Evolutionary conservation across 148 eudicot genomes (phyloP), one percentile per base, ranked within the genome.

Genomic region (Drosera capensis): DNA sequence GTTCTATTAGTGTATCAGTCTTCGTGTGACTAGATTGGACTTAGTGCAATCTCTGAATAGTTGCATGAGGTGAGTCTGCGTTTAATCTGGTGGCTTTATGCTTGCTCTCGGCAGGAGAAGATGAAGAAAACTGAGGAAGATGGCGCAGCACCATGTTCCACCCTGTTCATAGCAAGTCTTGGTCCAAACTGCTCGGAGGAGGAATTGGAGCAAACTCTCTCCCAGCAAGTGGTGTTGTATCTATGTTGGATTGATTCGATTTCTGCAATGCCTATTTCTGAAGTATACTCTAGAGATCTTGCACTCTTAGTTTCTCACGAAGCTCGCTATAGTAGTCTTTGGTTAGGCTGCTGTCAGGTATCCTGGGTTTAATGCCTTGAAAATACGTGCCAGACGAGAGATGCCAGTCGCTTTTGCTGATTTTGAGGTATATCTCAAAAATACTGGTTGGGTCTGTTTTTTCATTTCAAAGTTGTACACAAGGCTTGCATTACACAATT

Each of bases 341-440:
- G 18, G n/a, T 49, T 54, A 40, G 25, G 21, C 57, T 51, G 55
- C 44, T 60, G 23, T 25, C 66, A 88, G 96, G 59, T 74, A 70
- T 64, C 64, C 79, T 49, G 96, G 96, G 55, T 88, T 88, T 54
- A 79, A 83, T 65, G 66, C 65, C 40, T 53, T 83, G 57, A 83
- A 77, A 62, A 31, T 80, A 43, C 80, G 86, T 18, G 65, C 70
- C 54, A 83, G 64, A 80, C 79, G 96, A 54, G 94, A 82, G 45
- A 86, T 86, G 90, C 90, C 94, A 12, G 90, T 88, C 50, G 94
- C 94, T 52, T 88, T 88, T 75, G 96, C 88, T 45, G 96, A 88
- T 75, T 88, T 77, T 65, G 94, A 88, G 94, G 96, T 88, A 74
- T 25, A 28, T 18, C 12, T 31, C n/a, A n/a, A n/a, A 29, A 14